A percentile compares a stretch with the other conserved stretches of the same genome.
Conservation (phyloP, 495 filamentous ascomycete species). For the Sphaerosporella brunnea region DNA sequence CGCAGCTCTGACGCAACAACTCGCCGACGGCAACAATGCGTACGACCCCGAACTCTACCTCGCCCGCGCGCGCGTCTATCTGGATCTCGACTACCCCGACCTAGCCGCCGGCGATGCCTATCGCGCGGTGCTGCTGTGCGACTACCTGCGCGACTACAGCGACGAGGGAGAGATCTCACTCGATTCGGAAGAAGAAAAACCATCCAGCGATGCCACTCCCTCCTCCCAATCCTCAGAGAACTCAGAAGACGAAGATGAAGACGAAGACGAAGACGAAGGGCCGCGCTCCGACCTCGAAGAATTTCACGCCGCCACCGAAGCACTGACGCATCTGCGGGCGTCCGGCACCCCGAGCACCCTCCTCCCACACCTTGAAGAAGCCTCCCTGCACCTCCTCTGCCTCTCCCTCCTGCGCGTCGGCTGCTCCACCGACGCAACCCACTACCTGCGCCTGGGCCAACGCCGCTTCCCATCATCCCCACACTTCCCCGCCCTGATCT, state of each 20-base stretch:
- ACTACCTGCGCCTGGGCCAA: background rate
- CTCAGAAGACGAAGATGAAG: conserved; percentile 1
- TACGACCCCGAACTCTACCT: conserved; percentile 34
- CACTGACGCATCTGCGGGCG: background rate
- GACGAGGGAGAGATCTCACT: conserved; percentile 10
- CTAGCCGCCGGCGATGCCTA: conserved; percentile 82
- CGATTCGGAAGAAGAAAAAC: conserved; percentile 5
- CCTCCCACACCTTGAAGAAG: background rate
- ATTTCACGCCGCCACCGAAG: background rate
- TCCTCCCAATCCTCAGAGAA: too few relatives aligned
- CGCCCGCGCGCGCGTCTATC: conserved; percentile 49
- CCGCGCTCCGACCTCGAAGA: background rate
- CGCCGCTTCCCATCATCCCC: background rate
- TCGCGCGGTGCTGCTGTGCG: conserved; percentile 63
- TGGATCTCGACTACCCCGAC: conserved; percentile 68
- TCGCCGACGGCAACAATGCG: conserved; percentile 1
- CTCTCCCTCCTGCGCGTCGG: background rate
- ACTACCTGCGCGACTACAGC: conserved; percentile 54
- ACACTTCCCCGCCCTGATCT: background rate
- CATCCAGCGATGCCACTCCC: too few relatives aligned
- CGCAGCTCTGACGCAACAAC: background rate
- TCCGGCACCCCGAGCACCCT: background rate
- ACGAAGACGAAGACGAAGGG: conserved; percentile 13
- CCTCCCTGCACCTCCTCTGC: background rate
- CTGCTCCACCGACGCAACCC: background rate